Conservation (phyloP, 2,329 filamentous ascomycete genomes). For the Colletotrichum sp. region DNA sequence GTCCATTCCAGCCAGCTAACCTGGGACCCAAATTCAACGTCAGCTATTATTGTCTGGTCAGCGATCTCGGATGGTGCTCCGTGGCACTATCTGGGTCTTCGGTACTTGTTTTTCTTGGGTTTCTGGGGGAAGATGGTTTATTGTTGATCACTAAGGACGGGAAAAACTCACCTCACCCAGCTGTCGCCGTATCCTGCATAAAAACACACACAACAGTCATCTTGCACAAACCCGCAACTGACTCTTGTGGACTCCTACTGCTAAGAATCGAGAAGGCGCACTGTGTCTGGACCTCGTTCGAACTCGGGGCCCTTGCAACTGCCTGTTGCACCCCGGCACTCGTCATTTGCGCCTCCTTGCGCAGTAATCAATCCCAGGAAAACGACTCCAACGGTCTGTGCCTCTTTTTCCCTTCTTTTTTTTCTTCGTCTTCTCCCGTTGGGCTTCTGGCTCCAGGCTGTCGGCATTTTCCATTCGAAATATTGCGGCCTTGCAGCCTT, state of each 20-base stretch:
- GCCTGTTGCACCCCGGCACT: not conserved
- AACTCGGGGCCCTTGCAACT: not conserved
- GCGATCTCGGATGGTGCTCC: not conserved
- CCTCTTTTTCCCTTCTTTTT: not conserved
- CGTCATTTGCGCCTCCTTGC: slow-evolving; percentile 13
- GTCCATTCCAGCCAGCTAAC: not conserved
- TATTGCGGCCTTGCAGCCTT: not conserved
- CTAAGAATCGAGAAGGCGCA: not conserved
- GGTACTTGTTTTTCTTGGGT: not conserved
- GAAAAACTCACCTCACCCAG: not conserved
- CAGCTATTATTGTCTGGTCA: not conserved
- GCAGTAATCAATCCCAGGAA: slow-evolving; percentile 10
- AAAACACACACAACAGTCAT: not conserved
- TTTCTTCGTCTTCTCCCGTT: not conserved
- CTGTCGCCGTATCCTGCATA: not conserved
- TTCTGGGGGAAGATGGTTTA: not conserved
- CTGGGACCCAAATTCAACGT: slow-evolving; percentile 15
- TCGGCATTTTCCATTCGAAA: not conserved
- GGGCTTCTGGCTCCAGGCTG: not conserved
- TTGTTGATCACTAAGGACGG: not conserved
- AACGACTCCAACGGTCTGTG: slow-evolving; percentile 10
- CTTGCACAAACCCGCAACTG: not conserved
- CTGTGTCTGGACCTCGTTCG: slow-evolving; percentile 8
- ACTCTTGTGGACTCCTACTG: not conserved
- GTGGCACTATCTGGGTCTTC: not conserved